These are phyloP conservation scores for Neurospora sp. DNA, from an alignment of 495 filamentous ascomycete species.

Conservation along the genomic window DNA sequence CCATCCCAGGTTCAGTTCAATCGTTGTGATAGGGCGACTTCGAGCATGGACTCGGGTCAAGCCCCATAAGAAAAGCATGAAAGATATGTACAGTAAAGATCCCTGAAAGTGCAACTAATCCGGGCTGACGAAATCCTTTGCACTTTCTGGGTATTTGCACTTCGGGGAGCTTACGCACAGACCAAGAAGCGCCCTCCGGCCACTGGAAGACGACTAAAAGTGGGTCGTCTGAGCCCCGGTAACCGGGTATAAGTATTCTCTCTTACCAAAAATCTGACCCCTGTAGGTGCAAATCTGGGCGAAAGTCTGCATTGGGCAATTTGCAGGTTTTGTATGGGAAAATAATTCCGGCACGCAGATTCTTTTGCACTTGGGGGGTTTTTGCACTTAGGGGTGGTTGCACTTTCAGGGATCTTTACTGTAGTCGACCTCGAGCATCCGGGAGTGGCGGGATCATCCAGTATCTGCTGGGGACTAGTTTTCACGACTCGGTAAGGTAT, in stretches of 20 bases:
- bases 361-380: too few relatives aligned
- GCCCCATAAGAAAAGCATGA: not conserved
- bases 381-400: too few relatives aligned
- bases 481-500: not conserved
- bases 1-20: not conserved
- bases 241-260: not conserved
- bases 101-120: not conserved
- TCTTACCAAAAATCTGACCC: not conserved
- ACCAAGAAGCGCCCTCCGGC: not conserved
- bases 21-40: not conserved
- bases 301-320: not conserved
- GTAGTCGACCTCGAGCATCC: not conserved
- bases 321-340: not conserved
- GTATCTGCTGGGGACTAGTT: not conserved
- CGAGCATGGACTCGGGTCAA: not conserved
- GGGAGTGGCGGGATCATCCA: too few relatives aligned
- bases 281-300: not conserved
- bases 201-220: not conserved
- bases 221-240: not conserved
- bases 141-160: not conserved
- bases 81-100: not conserved
- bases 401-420: too few relatives aligned
- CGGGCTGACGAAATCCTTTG: not conserved
- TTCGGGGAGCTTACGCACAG: not conserved
- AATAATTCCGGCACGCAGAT: not conserved